phyloP scores from a whole-genome alignment of 495 filamentous ascomycete species.

The Elaphomyces granulatus region DNA sequence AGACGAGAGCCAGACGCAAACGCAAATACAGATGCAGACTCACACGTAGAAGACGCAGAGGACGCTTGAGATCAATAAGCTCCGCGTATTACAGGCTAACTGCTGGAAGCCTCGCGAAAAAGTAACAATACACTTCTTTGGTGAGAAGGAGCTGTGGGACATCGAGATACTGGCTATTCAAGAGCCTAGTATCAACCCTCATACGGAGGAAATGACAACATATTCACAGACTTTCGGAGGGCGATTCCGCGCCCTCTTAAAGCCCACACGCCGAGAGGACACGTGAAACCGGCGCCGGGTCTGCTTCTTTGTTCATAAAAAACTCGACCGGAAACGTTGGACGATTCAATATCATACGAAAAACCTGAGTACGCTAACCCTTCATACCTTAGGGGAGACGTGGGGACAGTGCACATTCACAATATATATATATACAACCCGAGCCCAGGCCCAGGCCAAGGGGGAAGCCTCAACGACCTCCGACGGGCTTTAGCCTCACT shows the following conservation, averaged over 20 bases:
- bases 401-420: not conserved
- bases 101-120: conserved; percentile 1
- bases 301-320: not conserved
- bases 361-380: not conserved
- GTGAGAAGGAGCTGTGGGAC: not conserved
- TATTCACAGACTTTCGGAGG: not conserved
- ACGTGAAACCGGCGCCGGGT: not conserved
- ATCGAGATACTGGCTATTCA: not conserved
- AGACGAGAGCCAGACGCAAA: too few species aligned
- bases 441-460: not conserved
- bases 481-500: not conserved
- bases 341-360: not conserved
- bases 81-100: not conserved
- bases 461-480: not conserved
- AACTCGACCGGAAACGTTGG: not conserved
- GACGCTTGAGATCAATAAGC: too few species aligned
- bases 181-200: not conserved
- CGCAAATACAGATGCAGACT: too few species aligned
- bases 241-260: not conserved
- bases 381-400: not conserved
- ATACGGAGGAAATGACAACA: not conserved
- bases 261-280: not conserved
- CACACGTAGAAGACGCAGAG: too few species aligned
- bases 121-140: not conserved
- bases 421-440: not conserved